Evolutionary conservation across 192 early-diverging fungal species (phyloP).

Genomic region (Coemansia sp.): DNA sequence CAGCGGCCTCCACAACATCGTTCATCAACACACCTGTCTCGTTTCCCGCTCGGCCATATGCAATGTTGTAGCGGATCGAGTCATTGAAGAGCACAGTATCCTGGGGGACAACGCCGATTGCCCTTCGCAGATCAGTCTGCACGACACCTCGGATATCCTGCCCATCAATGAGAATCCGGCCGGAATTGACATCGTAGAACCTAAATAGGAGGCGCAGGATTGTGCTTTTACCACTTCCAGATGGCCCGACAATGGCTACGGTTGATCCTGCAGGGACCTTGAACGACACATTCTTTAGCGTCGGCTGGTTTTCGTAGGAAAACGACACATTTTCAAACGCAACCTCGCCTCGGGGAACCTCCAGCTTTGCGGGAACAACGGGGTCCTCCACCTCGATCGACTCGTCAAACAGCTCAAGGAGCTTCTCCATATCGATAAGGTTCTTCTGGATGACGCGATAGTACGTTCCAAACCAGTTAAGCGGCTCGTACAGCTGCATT

Average conservation of each 20-base stretch:
- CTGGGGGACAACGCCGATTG: slow-evolving; percentile 93
- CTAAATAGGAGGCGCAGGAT: slow-evolving; percentile 83
- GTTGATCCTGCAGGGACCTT: slow-evolving; percentile 51
- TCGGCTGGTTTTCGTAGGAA: slow-evolving; percentile 63
- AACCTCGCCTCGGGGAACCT: slow-evolving; percentile 58
- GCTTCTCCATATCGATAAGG: slow-evolving; percentile 97
- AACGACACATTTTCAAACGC: slow-evolving; percentile 68
- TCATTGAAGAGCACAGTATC: slow-evolving; percentile 98
- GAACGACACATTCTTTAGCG: slow-evolving; percentile 51
- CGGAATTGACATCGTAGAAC: slow-evolving; percentile 84
- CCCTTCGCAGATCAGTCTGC: slow-evolving; percentile 63
- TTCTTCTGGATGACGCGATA: slow-evolving; percentile 94
- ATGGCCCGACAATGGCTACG: slow-evolving; percentile 54
- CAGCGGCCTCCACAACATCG: slow-evolving; percentile 72
- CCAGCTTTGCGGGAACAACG: slow-evolving; percentile 20
- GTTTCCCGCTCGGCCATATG: slow-evolving; percentile 67
- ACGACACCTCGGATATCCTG: slow-evolving; percentile 69
- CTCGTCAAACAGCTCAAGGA: slow-evolving; percentile 77
- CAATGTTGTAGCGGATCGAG: slow-evolving; percentile 92
- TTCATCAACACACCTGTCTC: slow-evolving; percentile 62
- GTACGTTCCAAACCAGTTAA: slow-evolving; percentile 91
- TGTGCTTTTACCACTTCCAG: slow-evolving; percentile 73
- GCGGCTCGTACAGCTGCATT: slow-evolving; percentile 87
- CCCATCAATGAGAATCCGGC: slow-evolving; percentile 87
- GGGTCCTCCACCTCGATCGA: slow-evolving; percentile 49